A percentile compares a stretch with the other conserved stretches of the same genome.
phyloP scores from a whole-genome alignment of 768 basidiomycete species.

The Terana coerulea region DNA sequence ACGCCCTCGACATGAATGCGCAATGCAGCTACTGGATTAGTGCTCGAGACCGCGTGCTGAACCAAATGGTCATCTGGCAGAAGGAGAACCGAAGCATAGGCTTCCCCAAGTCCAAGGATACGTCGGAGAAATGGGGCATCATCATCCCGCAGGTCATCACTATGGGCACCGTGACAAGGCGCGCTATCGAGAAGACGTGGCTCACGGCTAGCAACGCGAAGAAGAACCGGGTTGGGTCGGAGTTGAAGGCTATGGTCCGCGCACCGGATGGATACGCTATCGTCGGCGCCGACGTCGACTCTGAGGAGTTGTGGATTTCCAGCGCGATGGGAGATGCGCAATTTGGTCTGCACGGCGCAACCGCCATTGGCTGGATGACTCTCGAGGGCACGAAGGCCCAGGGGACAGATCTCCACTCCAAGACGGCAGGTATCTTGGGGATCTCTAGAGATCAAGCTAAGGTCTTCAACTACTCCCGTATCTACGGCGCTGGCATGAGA shows the following conservation, averaged over 20 bases:
- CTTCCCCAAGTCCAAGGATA: constrained; percentile 28
- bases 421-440: constrained; percentile 89
- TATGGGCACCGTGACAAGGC: constrained; percentile 98
- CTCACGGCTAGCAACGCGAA: constrained; percentile 98
- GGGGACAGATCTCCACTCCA: constrained; percentile 95
- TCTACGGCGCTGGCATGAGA: constrained; percentile 97
- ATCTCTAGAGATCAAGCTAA: constrained; percentile 95
- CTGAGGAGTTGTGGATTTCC: constrained; percentile 98
- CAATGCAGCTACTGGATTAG: constrained; percentile 98
- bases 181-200: constrained; percentile 98
- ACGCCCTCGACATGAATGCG: constrained; percentile 87
- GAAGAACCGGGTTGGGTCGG: constrained; percentile 95
- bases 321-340: constrained; percentile 98
- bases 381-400: constrained; percentile 94
- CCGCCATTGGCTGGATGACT: constrained; percentile 99
- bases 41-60: constrained; percentile 83
- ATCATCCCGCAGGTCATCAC: constrained; percentile 95
- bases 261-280: constrained; percentile 92
- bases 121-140: constrained; percentile 69
- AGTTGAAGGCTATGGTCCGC: constrained; percentile 96
- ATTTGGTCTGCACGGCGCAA: constrained; percentile 94
- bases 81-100: constrained; percentile 48
- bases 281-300: constrained; percentile 98
- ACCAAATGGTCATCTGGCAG: constrained; percentile 93
- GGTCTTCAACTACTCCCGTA: constrained; percentile 98